These are phyloP conservation scores for Fonsecaea pugnacius DNA, from an alignment of 2,329 filamentous ascomycete species.

Conservation along the genomic window DNA sequence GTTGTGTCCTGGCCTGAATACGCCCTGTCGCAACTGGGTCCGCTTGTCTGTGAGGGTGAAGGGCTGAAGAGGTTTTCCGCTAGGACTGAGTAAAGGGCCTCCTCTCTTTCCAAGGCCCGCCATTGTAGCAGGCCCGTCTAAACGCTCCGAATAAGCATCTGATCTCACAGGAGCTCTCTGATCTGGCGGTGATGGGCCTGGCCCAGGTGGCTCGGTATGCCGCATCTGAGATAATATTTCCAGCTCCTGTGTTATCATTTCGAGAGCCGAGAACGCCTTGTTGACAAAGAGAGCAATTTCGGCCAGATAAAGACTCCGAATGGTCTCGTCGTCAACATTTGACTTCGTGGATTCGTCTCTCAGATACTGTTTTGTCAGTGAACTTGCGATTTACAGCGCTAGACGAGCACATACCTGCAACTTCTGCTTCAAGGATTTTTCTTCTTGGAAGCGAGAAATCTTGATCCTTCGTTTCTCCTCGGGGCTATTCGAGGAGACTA, in stretches of 20 bases:
- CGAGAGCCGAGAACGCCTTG: constrained; percentile 82
- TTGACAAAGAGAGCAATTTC: constrained; percentile 75
- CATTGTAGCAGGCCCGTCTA: constrained; percentile 68
- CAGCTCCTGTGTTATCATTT: constrained; percentile 81
- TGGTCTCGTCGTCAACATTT: constrained; percentile 73
- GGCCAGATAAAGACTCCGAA: constrained; percentile 77
- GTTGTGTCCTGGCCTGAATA: constrained; percentile 90
- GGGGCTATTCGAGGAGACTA: constrained; percentile 68
- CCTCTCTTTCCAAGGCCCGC: constrained; percentile 54
- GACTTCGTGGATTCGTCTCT: constrained; percentile 31
- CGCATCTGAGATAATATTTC: constrained; percentile 80
- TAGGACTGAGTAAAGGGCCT: constrained; percentile 75
- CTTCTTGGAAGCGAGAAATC: constrained; percentile 80
- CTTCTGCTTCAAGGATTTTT: constrained; percentile 82
- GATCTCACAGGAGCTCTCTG: constrained; percentile 38
- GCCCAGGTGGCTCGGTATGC: constrained; percentile 50
- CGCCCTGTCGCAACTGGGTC: constrained; percentile 74
- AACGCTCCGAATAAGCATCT: constrained; percentile 67
- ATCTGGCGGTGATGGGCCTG: constrained; percentile 40
- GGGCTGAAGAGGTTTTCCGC: constrained; percentile 84
- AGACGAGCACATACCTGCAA: constrained; percentile 66
- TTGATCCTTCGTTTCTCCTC: constrained; percentile 77
- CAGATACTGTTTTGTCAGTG: constrained; percentile 27
- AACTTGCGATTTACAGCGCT: neutral
- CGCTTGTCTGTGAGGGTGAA: constrained; percentile 84